These are phyloP conservation scores for Suillus discolor DNA, from an alignment of 768 basidiomycete species.

Conservation along the genomic window DNA sequence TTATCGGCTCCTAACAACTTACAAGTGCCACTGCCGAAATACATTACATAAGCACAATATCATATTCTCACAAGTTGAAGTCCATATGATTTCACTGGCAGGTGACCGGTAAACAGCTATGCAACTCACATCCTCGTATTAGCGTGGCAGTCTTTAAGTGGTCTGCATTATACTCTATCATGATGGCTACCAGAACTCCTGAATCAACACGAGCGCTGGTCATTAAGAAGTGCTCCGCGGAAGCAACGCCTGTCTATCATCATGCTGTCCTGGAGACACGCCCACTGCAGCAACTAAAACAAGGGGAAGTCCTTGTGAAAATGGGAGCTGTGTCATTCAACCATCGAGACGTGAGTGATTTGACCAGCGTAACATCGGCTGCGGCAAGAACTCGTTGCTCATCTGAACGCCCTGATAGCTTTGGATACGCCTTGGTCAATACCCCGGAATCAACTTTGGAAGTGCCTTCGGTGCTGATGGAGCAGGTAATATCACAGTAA, in stretches of 20 bases:
- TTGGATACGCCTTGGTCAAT: constrained; percentile 72
- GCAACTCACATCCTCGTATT: background rate
- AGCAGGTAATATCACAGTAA: constrained; percentile 50
- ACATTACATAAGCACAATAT: background rate
- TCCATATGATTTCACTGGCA: background rate
- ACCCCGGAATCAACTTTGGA: constrained; percentile 63
- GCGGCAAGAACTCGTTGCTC: background rate
- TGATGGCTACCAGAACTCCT: constrained; percentile 30
- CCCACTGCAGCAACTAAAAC: constrained; percentile 51
- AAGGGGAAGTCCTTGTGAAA: constrained; percentile 65
- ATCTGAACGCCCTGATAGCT: constrained; percentile 43
- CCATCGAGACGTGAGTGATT: constrained; percentile 61
- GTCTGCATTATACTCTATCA: background rate
- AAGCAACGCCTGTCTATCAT: constrained; percentile 49
- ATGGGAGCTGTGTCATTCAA: constrained; percentile 76
- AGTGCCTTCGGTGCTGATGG: constrained; percentile 72
- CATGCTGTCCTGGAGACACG: constrained; percentile 56
- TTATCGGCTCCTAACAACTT: background rate
- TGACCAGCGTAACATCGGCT: background rate
- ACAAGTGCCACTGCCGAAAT: background rate
- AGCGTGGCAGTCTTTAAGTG: background rate
- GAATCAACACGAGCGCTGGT: constrained; percentile 50
- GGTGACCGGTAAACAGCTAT: background rate
- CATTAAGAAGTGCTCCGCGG: constrained; percentile 44
- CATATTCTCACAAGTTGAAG: background rate